phyloP scores from a whole-genome alignment of 768 basidiomycete species.

The Lanmaoa pseudosensibilis region DNA sequence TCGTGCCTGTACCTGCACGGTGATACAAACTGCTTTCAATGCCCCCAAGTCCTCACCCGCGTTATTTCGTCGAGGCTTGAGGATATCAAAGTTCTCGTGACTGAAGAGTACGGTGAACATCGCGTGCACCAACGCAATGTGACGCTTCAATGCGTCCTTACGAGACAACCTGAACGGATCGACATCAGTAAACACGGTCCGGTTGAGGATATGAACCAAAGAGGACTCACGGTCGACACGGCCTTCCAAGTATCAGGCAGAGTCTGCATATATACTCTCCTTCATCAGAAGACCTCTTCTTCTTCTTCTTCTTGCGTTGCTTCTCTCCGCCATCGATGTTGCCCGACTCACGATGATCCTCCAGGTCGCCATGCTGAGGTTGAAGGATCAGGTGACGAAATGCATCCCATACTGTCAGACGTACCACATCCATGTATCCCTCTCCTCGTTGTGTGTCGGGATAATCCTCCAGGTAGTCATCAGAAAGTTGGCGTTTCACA shows the following conservation, averaged over 20 bases:
- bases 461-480: neutral
- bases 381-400: neutral
- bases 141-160: slow-evolving; percentile 11
- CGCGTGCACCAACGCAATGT: neutral
- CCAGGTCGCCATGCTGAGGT: neutral
- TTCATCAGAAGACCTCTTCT: no score
- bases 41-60: neutral
- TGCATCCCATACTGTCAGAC: neutral
- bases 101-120: neutral
- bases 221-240: neutral
- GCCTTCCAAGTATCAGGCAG: neutral
- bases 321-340: neutral
- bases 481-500: neutral
- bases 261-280: neutral
- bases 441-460: neutral
- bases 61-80: neutral
- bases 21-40: neutral
- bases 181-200: neutral
- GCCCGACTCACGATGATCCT: neutral
- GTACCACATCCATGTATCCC: neutral
- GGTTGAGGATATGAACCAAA: neutral
- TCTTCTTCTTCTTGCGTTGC: neutral
- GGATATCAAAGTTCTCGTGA: neutral
- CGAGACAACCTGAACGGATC: slow-evolving; percentile 1
- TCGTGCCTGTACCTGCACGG: neutral